Evolutionary conservation across 345 rosid species (phyloP).

Genomic region (Citrus sinensis): DNA sequence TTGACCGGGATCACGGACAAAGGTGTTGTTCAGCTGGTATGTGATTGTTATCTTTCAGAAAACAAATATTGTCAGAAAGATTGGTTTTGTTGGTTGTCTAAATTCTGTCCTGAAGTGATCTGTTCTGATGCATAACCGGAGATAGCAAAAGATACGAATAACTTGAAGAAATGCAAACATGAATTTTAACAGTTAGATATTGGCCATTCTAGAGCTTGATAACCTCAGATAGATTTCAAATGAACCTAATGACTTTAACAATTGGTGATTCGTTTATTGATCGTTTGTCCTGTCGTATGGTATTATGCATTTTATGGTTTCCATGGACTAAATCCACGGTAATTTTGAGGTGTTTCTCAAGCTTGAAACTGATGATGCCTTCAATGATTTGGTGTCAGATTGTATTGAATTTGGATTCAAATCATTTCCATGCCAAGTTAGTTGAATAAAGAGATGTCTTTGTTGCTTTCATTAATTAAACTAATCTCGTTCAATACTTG

Average conservation of each 20-base stretch:
- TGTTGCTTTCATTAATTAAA: not conserved
- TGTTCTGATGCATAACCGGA: not conserved
- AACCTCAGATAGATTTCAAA: not conserved
- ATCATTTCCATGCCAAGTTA: not conserved
- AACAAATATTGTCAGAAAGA: not conserved
- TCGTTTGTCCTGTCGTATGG: not conserved
- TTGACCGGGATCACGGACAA: conserved; percentile 80
- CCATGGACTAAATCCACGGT: not conserved
- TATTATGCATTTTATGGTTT: not conserved
- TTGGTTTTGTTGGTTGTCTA: not conserved
- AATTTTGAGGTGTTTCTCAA: not conserved
- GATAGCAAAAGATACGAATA: not conserved
- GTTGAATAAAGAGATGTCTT: not conserved
- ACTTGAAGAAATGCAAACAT: not conserved
- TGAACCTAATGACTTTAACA: not conserved
- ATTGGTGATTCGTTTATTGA: not conserved
- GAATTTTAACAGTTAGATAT: not conserved
- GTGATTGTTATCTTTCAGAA: not conserved
- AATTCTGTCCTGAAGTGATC: not conserved
- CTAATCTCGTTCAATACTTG: not conserved
- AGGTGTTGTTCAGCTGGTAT: conserved; percentile 88
- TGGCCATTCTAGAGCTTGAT: not conserved
- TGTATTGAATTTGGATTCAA: not conserved
- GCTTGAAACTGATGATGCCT: not conserved
- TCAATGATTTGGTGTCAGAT: not conserved